Evolutionary conservation across 805 yeast genomes (phyloP).

Genomic region (baker's yeast (Saccharomyces cerevisiae)): DNA sequence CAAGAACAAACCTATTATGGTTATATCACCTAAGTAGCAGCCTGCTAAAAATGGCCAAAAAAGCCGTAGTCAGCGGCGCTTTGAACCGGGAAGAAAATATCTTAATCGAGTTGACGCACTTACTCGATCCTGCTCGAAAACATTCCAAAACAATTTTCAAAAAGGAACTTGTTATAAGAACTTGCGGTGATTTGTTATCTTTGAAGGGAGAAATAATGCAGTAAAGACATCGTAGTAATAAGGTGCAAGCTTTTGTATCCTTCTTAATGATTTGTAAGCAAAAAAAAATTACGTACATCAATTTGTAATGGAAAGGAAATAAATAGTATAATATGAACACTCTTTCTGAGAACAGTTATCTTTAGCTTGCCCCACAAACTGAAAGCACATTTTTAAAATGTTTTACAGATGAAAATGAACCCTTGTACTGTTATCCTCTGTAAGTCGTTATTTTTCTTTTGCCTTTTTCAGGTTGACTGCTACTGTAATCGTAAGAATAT

Average conservation of each 20-base stretch:
- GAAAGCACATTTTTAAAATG: background rate
- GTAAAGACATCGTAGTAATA: background rate
- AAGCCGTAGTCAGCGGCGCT: background rate
- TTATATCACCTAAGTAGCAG: slow-evolving; percentile 50
- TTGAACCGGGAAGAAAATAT: background rate
- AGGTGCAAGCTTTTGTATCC: background rate
- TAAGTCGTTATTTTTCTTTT: background rate
- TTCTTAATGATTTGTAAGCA: background rate
- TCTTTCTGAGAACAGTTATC: background rate
- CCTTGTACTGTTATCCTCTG: background rate
- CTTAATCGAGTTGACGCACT: slow-evolving; percentile 11
- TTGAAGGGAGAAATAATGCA: background rate
- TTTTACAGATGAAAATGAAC: background rate
- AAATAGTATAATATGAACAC: background rate
- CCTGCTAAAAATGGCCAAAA: slow-evolving; percentile 31
- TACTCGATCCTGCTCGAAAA: slow-evolving; percentile 8
- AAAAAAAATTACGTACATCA: background rate
- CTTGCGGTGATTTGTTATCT: slow-evolving; percentile 15
- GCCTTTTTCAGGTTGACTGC: background rate
- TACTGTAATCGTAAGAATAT: background rate
- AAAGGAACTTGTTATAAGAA: slow-evolving; percentile 13
- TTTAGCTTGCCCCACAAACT: background rate
- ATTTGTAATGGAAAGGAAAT: background rate
- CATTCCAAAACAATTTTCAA: slow-evolving; percentile 4
- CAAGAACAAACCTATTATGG: slow-evolving; percentile 54